Evolutionary conservation across 371 early-diverging fungal genomes (phyloP), one percentile per base, ranked within the genome.

Genomic region (Mucor plumbeus): DNA sequence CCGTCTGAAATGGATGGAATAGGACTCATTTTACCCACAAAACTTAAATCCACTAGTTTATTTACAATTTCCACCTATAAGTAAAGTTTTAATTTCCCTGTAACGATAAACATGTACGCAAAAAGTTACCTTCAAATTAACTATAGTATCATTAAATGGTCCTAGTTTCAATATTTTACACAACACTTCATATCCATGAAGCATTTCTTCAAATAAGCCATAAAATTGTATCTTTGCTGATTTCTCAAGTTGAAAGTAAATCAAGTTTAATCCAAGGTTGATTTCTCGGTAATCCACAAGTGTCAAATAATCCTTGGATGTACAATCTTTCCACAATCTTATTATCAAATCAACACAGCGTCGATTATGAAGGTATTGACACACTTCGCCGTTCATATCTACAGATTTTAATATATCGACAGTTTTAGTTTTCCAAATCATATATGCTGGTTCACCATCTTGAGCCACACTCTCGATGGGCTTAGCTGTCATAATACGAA

Each of bases 1-100:
- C 83, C 84, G 41, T 85, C 85, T 7, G 85, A 70, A 5, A 73
- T 66, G 14, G 80, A 73, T n/a, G 83, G 82, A 41, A 83, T 77
- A 17, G 76, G 60, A 31, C 70, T 74, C 39, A 75, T 78, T 47
- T 79, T 84, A 21, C 87, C 88, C 26, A 84, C 75, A 72, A 81
- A 85, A 4, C 66, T 79, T 9, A 87, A 55, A 43, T 85, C 81
- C 17, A 75, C 80, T 40, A 85, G 61, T 40, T 72, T 61, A 7
- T 80, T 70, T 9, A 84, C 76, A 26, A 87, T 71, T 7, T 83
- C 75, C 41, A 72, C 72, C 87, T 88, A 72, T n/a, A 5, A 56
- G 19, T 11, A 59, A 33, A 4, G 35, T 57, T 13, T 44, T 41
- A 15, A 13, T 34, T 21, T 77, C 73, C 40, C 33, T 33, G 13